Base-by-base conservation (phyloP, 1,284 basidiomycete genomes). In the Kalmanozyma brasiliensis region DNA sequence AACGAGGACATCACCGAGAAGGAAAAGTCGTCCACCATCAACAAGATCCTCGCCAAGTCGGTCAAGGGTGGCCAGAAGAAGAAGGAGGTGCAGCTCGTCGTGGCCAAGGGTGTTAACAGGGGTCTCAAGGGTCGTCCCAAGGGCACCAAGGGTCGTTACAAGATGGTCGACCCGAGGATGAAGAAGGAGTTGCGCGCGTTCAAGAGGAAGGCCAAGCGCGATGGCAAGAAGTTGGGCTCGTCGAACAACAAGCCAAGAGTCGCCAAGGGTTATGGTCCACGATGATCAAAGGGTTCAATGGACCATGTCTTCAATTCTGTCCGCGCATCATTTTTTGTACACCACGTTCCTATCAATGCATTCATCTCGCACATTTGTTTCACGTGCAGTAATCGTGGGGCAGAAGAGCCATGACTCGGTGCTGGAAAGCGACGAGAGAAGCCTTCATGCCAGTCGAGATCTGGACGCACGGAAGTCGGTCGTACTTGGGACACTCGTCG, bases 71-170 rank as follows among this genome's bases (percentile, higher is more conserved):
- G 86, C 65, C 82, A 83, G 61, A 78, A 79, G 49, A 91, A 90
- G 85, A 91, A 88, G 77, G 90, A 94, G 57, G 82, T 91, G 58
- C 92, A 94, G 84, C 83, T 98, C 11, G 89, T 99, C 24, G 95
- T 98, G 4, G 96, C 95, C 11, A 92, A 90, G 77, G 96, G 96
- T 47, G 85, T 87, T 17, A 91, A 96, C 83, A 91, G 88, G 78
- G 96, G 92, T 52, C 82, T 94, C 73, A 91, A 94, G 85, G 96
- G 96, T 9, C 85, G 96, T 59, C 96, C 96, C 19, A 96, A 91
- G 83, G 96, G 96, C 69, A 90, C 97, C 60, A 98, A 96, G 85
- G 96, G 84, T 40, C 79, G 83, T 33, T 85, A 84, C 75, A 82
- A 72, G 57, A 80, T 82, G 79, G 79, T 80, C 36, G 80, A 82